A percentile compares a stretch with the other conserved stretches of the same genome.
phyloP scores from a whole-genome alignment of 805 yeast species.

The Candida mattraensis region DNA sequence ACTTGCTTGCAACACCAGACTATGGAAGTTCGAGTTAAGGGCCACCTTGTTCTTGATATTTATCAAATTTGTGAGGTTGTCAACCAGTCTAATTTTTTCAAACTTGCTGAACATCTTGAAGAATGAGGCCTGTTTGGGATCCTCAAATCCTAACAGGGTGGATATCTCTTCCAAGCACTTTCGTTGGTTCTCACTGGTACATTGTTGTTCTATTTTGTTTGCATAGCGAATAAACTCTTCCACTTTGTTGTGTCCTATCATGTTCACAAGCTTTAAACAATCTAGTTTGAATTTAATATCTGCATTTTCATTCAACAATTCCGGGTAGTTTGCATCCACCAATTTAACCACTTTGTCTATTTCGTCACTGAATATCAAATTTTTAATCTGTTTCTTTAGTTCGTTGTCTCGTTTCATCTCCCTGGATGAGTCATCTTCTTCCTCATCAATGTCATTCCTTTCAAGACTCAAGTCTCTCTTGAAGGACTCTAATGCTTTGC shows the following conservation, averaged over 20 bases:
- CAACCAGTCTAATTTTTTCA: slow-evolving; percentile 40
- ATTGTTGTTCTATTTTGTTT: slow-evolving; percentile 35
- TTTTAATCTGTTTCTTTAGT: slow-evolving; percentile 43
- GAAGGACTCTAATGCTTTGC: slow-evolving; percentile 53
- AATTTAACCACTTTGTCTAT: slow-evolving; percentile 43
- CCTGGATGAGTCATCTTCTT: slow-evolving; percentile 23
- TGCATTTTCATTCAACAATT: slow-evolving; percentile 33
- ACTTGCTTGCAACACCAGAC: too few species aligned
- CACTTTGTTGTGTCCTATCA: slow-evolving; percentile 31
- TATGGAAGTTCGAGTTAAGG: slow-evolving; percentile 20
- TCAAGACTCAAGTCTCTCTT: slow-evolving; percentile 43
- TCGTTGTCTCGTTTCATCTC: slow-evolving; percentile 33
- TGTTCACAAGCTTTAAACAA: slow-evolving; percentile 43
- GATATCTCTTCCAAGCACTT: slow-evolving; percentile 46
- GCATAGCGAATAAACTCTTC: slow-evolving; percentile 41
- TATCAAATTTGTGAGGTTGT: slow-evolving; percentile 41
- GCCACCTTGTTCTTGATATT: slow-evolving; percentile 17
- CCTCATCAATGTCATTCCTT: slow-evolving; percentile 32
- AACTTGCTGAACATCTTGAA: slow-evolving; percentile 37
- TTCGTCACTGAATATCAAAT: slow-evolving; percentile 41
- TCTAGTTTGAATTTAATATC: slow-evolving; percentile 41
- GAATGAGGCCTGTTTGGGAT: slow-evolving; percentile 41
- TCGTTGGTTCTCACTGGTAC: slow-evolving; percentile 32
- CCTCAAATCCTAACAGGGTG: slow-evolving; percentile 51
- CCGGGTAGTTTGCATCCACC: slow-evolving; percentile 40